Conservation (phyloP, 2,329 filamentous ascomycete species). For the Aureobasidium sp. region DNA sequence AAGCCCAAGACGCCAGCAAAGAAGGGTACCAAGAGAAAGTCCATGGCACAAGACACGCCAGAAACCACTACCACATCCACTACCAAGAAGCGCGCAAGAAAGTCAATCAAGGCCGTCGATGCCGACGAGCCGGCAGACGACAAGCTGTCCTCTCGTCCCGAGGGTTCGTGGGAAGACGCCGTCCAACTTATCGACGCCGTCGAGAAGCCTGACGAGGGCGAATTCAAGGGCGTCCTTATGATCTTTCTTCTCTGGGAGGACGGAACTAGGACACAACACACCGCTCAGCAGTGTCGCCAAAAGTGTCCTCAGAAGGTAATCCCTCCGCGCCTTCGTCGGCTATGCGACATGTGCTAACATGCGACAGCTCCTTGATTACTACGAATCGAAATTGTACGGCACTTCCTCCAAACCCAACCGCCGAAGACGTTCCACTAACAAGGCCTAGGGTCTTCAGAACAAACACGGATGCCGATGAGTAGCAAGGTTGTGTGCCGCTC, state of each 20-base stretch:
- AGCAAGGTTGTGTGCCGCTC: neutral
- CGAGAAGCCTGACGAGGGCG: conserved; percentile 47
- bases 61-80: neutral
- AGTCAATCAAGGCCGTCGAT: neutral
- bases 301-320: conserved; percentile 70
- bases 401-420: neutral
- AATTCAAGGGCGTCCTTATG: conserved; percentile 41
- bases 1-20: conserved; percentile 23
- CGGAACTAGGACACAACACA: conserved; percentile 66
- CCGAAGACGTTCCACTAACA: conserved; percentile 14
- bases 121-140: conserved; percentile 37
- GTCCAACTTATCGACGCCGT: conserved; percentile 65
- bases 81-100: conserved; percentile 15
- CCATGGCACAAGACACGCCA: conserved; percentile 17
- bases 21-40: conserved; percentile 24
- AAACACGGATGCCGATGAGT: neutral
- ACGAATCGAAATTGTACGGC: conserved; percentile 7
- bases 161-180: conserved; percentile 70
- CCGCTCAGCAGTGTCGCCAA: conserved; percentile 60
- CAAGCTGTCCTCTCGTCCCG: conserved; percentile 53
- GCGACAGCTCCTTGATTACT: conserved; percentile 10
- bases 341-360: neutral
- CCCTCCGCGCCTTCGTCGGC: neutral
- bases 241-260: conserved; percentile 71
- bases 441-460: conserved; percentile 11